Evolutionary conservation across 768 basidiomycete species (phyloP), one percentile per base, ranked within the genome.

Genomic region (Suillus subluteus): DNA sequence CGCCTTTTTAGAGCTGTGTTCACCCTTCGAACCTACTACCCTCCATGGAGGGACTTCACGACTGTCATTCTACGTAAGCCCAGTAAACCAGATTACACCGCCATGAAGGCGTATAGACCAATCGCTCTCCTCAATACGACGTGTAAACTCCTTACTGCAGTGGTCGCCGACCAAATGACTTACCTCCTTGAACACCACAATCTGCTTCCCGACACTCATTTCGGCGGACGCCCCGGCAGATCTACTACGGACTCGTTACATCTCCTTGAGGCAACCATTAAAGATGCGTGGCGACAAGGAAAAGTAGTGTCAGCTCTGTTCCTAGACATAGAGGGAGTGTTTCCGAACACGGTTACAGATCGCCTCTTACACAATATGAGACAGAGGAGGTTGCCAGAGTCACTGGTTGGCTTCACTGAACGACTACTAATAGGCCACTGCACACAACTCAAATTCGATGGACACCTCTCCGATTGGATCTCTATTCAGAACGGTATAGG

Each of bases 51-150:
- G 6, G 68, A 68, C n/a, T 72, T 78, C 6, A 72, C 76, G 2
- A 75, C 76, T 2, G 74, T 80, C 0, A 75, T 75, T 2, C 69
- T 82, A 0, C 63, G 68, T 7, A 82, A 82, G 73, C 77, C 77
- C 0, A 69, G 73, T 37, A 82, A 82, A 64, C 73, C 75, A 0
- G 75, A 80, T 70, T 80, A 81, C 69, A 74, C 76, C 0, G 71
- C 75, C 59, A 76, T 78, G 0, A 58, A 73, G 9, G 74, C 81
- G 1, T 82, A 81, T 70, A 61, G 75, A 0, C 76, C 76, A 0
- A 81, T 81, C 35, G 73, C 71, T 12, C 75, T 80, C 13, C 72
- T 80, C 1, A 78, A 80, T 38, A 77, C 74, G 65, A 62, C 80
- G 1, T 77, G 79, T 2, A 81, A 82, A 50, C 59, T 79, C 0